Evolutionary conservation across 345 rosid genomes (phyloP).

Genomic region (Arabidopsis thaliana): DNA sequence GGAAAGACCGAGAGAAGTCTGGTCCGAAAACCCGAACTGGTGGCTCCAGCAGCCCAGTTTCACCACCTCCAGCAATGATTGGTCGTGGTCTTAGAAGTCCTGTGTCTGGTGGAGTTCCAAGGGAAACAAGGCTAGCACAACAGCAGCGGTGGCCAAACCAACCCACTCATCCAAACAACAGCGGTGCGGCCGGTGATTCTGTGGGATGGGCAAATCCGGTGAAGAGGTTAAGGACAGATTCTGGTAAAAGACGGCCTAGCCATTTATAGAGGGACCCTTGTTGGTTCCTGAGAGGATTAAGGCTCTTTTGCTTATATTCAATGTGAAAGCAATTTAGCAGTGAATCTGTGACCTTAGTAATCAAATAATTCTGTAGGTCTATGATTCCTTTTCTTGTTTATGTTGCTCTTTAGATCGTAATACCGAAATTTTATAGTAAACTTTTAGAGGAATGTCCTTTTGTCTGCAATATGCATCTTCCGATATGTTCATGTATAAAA

Average conservation of each 20-base stretch:
- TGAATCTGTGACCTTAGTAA: conserved; percentile 32
- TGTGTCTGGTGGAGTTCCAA: conserved; percentile 52
- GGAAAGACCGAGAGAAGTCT: conserved; percentile 94
- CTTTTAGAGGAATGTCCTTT: conserved; percentile 22
- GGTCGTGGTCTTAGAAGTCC: conserved; percentile 72
- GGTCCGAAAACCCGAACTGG: conserved; percentile 62
- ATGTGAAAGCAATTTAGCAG: conserved; percentile 32
- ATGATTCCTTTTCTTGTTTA: conserved; percentile 15
- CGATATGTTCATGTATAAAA: conserved; percentile 25
- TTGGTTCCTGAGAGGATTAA: conserved; percentile 24
- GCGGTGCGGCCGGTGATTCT: conserved; percentile 54
- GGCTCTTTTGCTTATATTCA: conserved; percentile 26
- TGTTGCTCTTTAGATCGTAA: conserved; percentile 33
- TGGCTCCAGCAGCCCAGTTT: conserved; percentile 75
- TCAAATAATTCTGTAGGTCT: conserved; percentile 35
- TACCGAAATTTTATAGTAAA: conserved; percentile 1
- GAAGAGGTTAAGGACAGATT: conserved; percentile 91
- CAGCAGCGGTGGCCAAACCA: conserved; percentile 82
- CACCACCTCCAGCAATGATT: conserved; percentile 72
- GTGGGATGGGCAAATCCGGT: conserved; percentile 99
- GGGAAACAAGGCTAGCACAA: conserved; percentile 64
- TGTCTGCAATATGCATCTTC: conserved; percentile 17
- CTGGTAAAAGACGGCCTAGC: conserved; percentile 92
- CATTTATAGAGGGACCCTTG: conserved; percentile 56
- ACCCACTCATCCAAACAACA: conserved; percentile 60